Percentiles rank a stretch among this genome's conserved stretches.
Evolutionary conservation across 2,329 filamentous ascomycete species (phyloP).

Genomic region (Aspergillus arachidicola): DNA sequence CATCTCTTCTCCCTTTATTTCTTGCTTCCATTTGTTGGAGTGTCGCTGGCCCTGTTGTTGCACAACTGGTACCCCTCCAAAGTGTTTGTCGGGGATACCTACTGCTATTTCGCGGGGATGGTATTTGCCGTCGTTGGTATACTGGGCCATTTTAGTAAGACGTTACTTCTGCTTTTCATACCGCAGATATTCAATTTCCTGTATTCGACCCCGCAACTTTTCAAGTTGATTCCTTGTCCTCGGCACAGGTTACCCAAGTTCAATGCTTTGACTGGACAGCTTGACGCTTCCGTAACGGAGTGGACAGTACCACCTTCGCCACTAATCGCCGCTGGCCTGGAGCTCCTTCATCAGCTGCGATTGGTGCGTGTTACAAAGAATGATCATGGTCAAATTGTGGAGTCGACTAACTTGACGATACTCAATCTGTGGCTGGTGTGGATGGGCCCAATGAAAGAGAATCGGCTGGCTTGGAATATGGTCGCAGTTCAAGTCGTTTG

Average conservation of each 20-base stretch:
- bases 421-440: conserved; percentile 96
- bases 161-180: conserved; percentile 82
- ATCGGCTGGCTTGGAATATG: conserved; percentile 77
- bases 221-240: conserved; percentile 86
- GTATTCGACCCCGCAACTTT: conserved; percentile 90
- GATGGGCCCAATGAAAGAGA: conserved; percentile 88
- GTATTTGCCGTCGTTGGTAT: conserved; percentile 97
- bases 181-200: conserved; percentile 97
- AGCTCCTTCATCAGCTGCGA: conserved; percentile 67
- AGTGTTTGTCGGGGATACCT: conserved; percentile 97
- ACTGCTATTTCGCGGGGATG: conserved; percentile 99
- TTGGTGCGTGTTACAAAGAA: conserved; percentile 71
- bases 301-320: conserved; percentile 73
- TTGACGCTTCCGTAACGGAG: conserved; percentile 82
- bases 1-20: conserved; percentile 96
- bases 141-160: conserved; percentile 97
- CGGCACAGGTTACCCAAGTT: conserved; percentile 88
- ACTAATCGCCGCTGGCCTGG: conserved; percentile 65
- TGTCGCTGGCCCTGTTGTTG: conserved; percentile 79
- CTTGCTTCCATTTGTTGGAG: conserved; percentile 89
- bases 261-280: conserved; percentile 78
- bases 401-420: conserved; percentile 88
- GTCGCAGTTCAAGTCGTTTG: conserved; percentile 74
- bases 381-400: conserved; percentile 68
- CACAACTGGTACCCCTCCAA: conserved; percentile 97